Conservation (phyloP, 2,329 filamentous ascomycete genomes). For the Penicillium sclerotigenum region DNA sequence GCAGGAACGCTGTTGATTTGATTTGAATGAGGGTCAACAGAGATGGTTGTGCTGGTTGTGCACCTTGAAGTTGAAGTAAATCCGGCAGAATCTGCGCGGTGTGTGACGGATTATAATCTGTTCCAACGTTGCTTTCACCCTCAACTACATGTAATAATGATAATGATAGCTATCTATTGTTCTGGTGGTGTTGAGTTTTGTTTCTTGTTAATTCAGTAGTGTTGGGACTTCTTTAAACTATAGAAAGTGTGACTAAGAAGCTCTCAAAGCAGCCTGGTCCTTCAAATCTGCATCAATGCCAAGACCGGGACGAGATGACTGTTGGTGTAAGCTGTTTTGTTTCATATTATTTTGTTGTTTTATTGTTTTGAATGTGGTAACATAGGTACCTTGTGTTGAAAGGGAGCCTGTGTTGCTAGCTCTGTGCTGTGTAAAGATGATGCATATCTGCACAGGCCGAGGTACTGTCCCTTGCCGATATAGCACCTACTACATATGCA, state of each 20-base stretch:
- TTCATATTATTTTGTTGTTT: neutral
- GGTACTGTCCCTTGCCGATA: neutral
- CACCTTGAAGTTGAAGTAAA: slow-evolving; percentile 4
- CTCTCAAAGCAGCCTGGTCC: neutral
- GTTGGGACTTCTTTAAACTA: neutral
- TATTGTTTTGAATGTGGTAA: neutral
- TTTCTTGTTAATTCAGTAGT: neutral
- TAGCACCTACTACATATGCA: neutral
- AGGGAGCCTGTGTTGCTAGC: neutral
- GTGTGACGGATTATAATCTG: neutral
- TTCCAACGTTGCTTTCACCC: neutral
- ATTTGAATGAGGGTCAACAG: neutral
- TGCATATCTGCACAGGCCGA: neutral
- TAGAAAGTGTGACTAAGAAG: neutral
- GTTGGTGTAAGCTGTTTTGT: neutral
- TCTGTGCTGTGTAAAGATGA: neutral
- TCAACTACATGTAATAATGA: neutral
- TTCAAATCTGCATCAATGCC: neutral
- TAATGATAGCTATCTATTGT: neutral
- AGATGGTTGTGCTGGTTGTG: neutral
- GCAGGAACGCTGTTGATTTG: neutral
- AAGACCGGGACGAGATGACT: neutral
- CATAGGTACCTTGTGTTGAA: neutral
- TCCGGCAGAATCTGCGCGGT: slow-evolving; percentile 9
- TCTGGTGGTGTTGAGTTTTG: neutral